phyloP scores from a whole-genome alignment of 2,329 filamentous ascomycete genomes.

The Ophiostoma perfectum region DNA sequence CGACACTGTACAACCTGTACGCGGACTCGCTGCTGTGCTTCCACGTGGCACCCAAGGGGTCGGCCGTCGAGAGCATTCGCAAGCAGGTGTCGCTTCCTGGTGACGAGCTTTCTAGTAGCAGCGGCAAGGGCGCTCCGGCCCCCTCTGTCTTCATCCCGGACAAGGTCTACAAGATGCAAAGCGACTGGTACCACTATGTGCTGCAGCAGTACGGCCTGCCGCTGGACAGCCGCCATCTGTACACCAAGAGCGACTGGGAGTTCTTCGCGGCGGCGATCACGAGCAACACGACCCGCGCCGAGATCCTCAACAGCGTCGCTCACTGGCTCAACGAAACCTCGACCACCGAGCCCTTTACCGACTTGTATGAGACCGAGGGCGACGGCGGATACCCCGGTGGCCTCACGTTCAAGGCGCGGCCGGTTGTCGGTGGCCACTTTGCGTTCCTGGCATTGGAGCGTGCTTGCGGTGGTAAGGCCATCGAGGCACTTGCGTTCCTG shows the following conservation, averaged over 20 bases:
- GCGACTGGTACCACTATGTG: slow-evolving; percentile 72
- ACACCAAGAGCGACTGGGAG: slow-evolving; percentile 88
- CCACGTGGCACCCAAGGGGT: slow-evolving; percentile 26
- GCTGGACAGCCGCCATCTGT: slow-evolving; percentile 74
- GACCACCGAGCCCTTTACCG: slow-evolving; percentile 71
- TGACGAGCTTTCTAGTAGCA: not conserved
- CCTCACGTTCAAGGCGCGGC: slow-evolving; percentile 71
- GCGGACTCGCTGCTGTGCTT: slow-evolving; percentile 49
- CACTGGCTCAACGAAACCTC: slow-evolving; percentile 78
- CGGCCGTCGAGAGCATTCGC: slow-evolving; percentile 24
- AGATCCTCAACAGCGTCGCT: slow-evolving; percentile 69
- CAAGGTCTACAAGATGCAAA: slow-evolving; percentile 71
- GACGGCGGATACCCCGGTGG: slow-evolving; percentile 68
- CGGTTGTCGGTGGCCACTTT: slow-evolving; percentile 82
- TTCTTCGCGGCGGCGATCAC: slow-evolving; percentile 81
- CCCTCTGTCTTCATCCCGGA: slow-evolving; percentile 60
- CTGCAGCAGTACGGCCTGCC: slow-evolving; percentile 78
- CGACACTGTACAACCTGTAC: slow-evolving; percentile 69
- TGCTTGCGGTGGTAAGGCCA: slow-evolving; percentile 66
- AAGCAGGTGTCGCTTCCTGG: slow-evolving; percentile 17
- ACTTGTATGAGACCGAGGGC: slow-evolving; percentile 76
- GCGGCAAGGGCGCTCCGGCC: slow-evolving; percentile 19
- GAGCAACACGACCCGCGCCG: slow-evolving; percentile 58
- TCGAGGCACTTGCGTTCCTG: slow-evolving; percentile 50
- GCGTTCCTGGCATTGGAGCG: slow-evolving; percentile 75